Percentiles rank a stretch among this genome's conserved stretches.
Conservation (phyloP, 148 eudicot species). For the Bassia scoparia region DNA sequence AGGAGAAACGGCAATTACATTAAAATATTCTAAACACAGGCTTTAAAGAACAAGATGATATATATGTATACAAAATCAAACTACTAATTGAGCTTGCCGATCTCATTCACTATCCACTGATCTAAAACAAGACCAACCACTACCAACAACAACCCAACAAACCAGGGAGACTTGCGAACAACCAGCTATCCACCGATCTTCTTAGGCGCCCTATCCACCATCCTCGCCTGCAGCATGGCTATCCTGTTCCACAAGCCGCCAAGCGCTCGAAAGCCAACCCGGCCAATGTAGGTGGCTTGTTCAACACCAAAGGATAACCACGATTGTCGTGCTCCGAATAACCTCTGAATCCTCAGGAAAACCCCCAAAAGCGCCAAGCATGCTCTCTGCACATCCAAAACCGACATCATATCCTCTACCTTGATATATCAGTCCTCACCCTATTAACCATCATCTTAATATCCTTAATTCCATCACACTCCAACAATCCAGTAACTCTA, state of each 20-base stretch:
- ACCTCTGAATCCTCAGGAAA: slow-evolving; percentile 94
- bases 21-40: too few species aligned
- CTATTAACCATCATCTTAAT: slow-evolving; percentile 96
- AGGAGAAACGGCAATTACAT: too few species aligned
- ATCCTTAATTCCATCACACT: slow-evolving; percentile 94
- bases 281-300: slow-evolving; percentile 84
- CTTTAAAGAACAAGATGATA: too few species aligned
- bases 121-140: too few species aligned
- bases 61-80: too few species aligned
- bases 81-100: too few species aligned
- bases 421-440: slow-evolving; percentile 83
- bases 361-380: slow-evolving; percentile 90
- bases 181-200: too few species aligned
- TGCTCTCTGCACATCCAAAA: slow-evolving; percentile 93
- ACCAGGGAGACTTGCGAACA: too few species aligned
- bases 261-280: slow-evolving; percentile 99
- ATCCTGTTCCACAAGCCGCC: slow-evolving; percentile 92
- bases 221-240: too few species aligned
- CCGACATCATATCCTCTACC: slow-evolving; percentile 99
- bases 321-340: slow-evolving; percentile 90
- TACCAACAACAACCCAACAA: too few species aligned
- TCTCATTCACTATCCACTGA: too few species aligned
- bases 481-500: slow-evolving; percentile 88
- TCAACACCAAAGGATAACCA: slow-evolving; percentile 87
- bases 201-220: too few species aligned